Evolutionary conservation across 2,329 filamentous ascomycete species (phyloP).

Genomic region (Diaporthe nobilis): DNA sequence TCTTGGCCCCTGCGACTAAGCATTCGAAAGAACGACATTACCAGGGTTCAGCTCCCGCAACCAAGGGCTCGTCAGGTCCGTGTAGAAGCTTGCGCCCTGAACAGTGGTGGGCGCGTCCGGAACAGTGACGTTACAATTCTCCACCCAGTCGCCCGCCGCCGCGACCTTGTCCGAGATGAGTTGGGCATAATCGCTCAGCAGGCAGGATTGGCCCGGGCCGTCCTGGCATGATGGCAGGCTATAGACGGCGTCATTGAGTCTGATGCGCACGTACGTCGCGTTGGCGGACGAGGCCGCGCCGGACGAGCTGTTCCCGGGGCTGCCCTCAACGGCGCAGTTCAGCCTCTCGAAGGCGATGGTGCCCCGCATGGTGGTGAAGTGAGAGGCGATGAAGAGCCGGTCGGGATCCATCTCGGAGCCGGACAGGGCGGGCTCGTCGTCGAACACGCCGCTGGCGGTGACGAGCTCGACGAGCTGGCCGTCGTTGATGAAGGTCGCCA

Average conservation of each 20-base stretch:
- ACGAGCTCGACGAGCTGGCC: conserved; percentile 75
- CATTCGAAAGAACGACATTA: conserved; percentile 24
- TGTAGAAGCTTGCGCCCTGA: conserved; percentile 65
- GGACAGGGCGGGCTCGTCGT: conserved; percentile 65
- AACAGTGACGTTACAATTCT: conserved; percentile 62
- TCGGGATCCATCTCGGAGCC: conserved; percentile 60
- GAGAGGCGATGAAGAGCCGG: conserved; percentile 68
- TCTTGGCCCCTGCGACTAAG: conserved; percentile 35
- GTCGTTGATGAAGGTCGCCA: conserved; percentile 76
- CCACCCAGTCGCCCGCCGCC: conserved; percentile 63
- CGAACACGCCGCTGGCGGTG: conserved; percentile 72
- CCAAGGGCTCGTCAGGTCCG: conserved; percentile 58
- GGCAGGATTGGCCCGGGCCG: conserved; percentile 69
- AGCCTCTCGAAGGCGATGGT: conserved; percentile 76
- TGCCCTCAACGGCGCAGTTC: conserved; percentile 58
- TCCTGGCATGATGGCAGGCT: conserved; percentile 67
- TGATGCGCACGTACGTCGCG: conserved; percentile 67
- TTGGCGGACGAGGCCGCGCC: conserved; percentile 44
- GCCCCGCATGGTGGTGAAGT: conserved; percentile 74
- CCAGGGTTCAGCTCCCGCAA: conserved; percentile 46
- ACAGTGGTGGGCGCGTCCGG: conserved; percentile 56
- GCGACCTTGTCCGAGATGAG: conserved; percentile 62
- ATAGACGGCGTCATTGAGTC: conserved; percentile 75
- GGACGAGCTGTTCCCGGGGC: conserved; percentile 24
- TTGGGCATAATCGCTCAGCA: conserved; percentile 59